These are phyloP conservation scores for Tricholoma hemisulphureum DNA, from an alignment of 768 basidiomycete genomes.

Conservation along the genomic window DNA sequence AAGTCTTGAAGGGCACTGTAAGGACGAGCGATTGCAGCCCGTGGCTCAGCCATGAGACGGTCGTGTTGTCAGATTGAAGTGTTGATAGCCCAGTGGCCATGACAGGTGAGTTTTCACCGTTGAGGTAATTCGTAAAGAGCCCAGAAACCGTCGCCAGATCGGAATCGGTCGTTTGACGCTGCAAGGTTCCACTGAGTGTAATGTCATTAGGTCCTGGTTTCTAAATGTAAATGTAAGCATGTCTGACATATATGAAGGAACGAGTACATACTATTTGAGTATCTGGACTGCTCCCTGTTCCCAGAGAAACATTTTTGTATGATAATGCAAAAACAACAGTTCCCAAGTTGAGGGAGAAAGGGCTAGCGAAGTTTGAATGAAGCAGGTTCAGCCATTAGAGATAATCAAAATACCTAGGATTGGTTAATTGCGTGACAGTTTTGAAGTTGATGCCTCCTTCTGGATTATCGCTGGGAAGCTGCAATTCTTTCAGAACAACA, in stretches of 20 bases:
- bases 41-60: conserved; percentile 64
- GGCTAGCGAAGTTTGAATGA: conserved; percentile 34
- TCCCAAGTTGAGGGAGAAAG: conserved; percentile 68
- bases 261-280: conserved; percentile 48
- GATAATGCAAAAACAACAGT: conserved; percentile 61
- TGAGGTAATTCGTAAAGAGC: conserved; percentile 72
- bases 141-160: conserved; percentile 52
- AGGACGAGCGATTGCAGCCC: conserved; percentile 59
- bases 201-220: conserved; percentile 55
- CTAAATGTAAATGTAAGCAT: conserved; percentile 25
- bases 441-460: conserved; percentile 66
- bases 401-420: conserved; percentile 46
- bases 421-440: conserved; percentile 53
- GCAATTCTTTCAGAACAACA: conserved; percentile 55
- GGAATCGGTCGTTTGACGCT: conserved; percentile 47
- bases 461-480: conserved; percentile 65
- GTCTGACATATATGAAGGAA: not conserved
- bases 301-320: conserved; percentile 57
- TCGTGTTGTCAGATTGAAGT: conserved; percentile 51
- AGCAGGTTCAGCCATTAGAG: not conserved
- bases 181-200: conserved; percentile 54
- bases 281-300: conserved; percentile 51
- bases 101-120: conserved; percentile 57
- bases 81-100: conserved; percentile 61
- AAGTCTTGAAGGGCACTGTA: conserved; percentile 58